Base-by-base conservation (phyloP, 1,284 basidiomycete species). In the Peniophora sp. region DNA sequence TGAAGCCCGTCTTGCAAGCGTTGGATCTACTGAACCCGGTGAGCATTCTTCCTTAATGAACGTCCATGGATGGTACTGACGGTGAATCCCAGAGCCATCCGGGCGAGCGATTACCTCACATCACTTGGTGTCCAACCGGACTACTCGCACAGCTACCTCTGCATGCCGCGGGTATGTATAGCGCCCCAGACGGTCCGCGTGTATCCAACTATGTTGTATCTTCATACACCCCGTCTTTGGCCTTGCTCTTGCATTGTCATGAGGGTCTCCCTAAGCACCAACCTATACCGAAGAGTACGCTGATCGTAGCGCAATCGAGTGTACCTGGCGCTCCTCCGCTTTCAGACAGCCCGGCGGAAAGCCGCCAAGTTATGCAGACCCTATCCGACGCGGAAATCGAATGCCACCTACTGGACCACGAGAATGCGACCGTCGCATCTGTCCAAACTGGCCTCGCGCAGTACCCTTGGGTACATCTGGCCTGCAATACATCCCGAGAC, bases 401-500 rank as follows among this genome's bases (percentile, higher is more conserved):
- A 8, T 15, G 5, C 37, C 15, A 6, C 6, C 6, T 5, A 5
- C 12, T 12, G 12, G 12, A 32, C 12, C 6, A 45, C 5, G 8
- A 18, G 12, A 20, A 8, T 15, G 8, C 43, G n/a, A 45, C 14
- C 9, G 20, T n/a, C n/a, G n/a, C n/a, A 10, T n/a, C 3, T 20
- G 5, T 8, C 22, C 5, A 6, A 8, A 20, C 8, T 11, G 22
- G 32, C 36, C 17, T 45, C 8, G 23, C 3, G 9, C 5, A 45
- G 6, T 20, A 45, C n/a, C 12, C 15, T 8, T 18, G 18, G 15
- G 15, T 32, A 2, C 50, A 51, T 22, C 35, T 51, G 3, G 50
- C 50, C 9, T 51, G 50, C 34, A 45, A 51, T 12, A 46, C 20
- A 2, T 6, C 27, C 3, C 50, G 47, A 18, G n/a, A 44, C 34